phyloP scores from a whole-genome alignment of 495 filamentous ascomycete genomes.

The Rostrohypoxylon terebratum region DNA sequence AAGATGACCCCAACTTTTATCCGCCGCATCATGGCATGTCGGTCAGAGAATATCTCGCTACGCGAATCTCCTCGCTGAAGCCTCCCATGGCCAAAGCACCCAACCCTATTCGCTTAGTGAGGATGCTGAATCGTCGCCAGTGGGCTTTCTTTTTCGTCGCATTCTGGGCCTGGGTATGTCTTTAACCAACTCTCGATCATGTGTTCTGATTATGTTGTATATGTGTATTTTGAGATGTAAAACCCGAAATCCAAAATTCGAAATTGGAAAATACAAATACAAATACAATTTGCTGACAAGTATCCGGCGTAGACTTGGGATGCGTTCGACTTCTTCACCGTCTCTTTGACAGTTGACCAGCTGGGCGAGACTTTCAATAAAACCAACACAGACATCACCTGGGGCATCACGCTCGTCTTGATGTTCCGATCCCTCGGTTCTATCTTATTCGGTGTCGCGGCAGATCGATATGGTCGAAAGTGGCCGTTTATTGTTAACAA shows the following conservation, averaged over 20 bases:
- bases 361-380: conserved; percentile 75
- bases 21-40: conserved; percentile 64
- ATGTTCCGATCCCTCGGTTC: conserved; percentile 83
- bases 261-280: no score
- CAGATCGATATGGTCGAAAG: conserved; percentile 86
- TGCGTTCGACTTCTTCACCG: conserved; percentile 92
- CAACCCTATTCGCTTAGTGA: conserved; percentile 79
- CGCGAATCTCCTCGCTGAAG: conserved; percentile 77
- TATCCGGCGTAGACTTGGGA: conserved; percentile 72
- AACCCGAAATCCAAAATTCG: no score
- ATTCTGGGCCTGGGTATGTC: conserved; percentile 75
- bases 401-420: conserved; percentile 88
- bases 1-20: conserved; percentile 42
- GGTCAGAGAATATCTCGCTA: conserved; percentile 71
- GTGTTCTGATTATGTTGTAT: no score
- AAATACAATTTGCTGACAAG: conserved; percentile 22
- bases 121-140: conserved; percentile 77
- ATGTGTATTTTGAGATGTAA: no score
- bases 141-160: conserved; percentile 87
- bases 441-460: conserved; percentile 79
- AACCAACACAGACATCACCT: conserved; percentile 81
- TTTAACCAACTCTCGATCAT: not conserved
- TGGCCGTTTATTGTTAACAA: conserved; percentile 92
- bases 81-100: conserved; percentile 82
- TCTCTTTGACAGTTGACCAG: conserved; percentile 77